phyloP scores from a whole-genome alignment of 2,329 filamentous ascomycete species.

The Blumeria hordei region DNA sequence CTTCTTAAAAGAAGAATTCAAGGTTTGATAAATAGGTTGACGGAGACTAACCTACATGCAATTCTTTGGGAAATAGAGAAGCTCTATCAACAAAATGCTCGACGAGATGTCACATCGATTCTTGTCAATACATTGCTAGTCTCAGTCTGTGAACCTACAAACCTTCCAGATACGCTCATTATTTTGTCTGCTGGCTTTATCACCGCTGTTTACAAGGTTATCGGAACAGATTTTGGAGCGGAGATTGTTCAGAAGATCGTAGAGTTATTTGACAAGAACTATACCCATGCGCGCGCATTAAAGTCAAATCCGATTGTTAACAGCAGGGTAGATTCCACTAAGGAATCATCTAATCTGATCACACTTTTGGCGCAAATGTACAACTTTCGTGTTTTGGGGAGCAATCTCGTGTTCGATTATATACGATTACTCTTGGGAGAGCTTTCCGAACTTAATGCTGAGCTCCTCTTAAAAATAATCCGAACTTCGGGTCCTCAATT shows the following conservation, averaged over 20 bases:
- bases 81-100: constrained; percentile 59
- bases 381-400: constrained; percentile 69
- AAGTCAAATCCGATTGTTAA: constrained; percentile 13
- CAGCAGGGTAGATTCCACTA: constrained; percentile 17
- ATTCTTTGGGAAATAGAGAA: constrained; percentile 65
- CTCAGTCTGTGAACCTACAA: constrained; percentile 57
- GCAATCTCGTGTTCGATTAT: constrained; percentile 73
- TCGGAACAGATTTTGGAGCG: constrained; percentile 75
- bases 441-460: constrained; percentile 68
- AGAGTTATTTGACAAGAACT: constrained; percentile 45
- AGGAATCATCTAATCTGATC: constrained; percentile 52
- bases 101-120: constrained; percentile 68
- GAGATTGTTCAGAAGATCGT: constrained; percentile 62
- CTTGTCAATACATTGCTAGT: constrained; percentile 55
- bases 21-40: constrained; percentile 76
- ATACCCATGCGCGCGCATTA: constrained; percentile 20
- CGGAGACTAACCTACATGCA: constrained; percentile 68
- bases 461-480: constrained; percentile 65
- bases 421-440: constrained; percentile 51
- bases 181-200: constrained; percentile 80
- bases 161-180: constrained; percentile 66
- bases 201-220: constrained; percentile 63
- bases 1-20: constrained; percentile 61
- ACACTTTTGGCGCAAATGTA: constrained; percentile 72
- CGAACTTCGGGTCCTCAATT: constrained; percentile 62